A percentile compares a stretch with the other conserved stretches of the same genome.
phyloP scores from a whole-genome alignment of 2,329 filamentous ascomycete genomes.

The Hawksworthiomyces lignivorus region DNA sequence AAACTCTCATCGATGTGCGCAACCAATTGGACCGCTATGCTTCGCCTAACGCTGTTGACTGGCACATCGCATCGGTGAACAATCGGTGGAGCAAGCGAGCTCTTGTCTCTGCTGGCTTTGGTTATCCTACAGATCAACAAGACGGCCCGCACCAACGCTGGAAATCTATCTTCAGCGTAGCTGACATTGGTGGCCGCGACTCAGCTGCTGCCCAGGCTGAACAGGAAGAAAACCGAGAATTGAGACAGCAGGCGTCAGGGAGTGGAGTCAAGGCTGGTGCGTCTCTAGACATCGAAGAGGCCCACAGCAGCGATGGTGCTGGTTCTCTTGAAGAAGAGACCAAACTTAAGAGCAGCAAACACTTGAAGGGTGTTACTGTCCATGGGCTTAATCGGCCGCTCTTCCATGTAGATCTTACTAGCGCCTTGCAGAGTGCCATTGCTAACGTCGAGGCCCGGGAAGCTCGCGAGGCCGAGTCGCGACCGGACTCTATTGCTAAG shows the following conservation, averaged over 20 bases:
- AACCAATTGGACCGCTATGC: constrained; percentile 47
- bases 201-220: constrained; percentile 66
- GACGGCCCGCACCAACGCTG: constrained; percentile 57
- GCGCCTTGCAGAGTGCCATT: constrained; percentile 79
- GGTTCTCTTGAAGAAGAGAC: constrained; percentile 28
- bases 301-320: constrained; percentile 12
- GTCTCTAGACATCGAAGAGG: constrained; percentile 19
- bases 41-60: constrained; percentile 38
- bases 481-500: constrained; percentile 4
- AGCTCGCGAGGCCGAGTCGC: constrained; percentile 19
- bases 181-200: constrained; percentile 65
- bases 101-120: constrained; percentile 49
- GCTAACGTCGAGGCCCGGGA: constrained; percentile 60
- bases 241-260: constrained; percentile 14
- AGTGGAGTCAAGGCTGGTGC: constrained; percentile 10
- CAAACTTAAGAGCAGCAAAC: constrained; percentile 15
- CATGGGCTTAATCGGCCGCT: constrained; percentile 83
- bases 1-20: constrained; percentile 48
- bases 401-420: constrained; percentile 90
- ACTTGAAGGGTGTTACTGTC: constrained; percentile 48
- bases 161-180: constrained; percentile 93
- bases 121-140: constrained; percentile 49
- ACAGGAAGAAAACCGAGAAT: constrained; percentile 49
- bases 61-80: constrained; percentile 46
- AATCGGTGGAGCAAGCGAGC: constrained; percentile 52